Conservation (phyloP, 75 land plant species). For the Pinus tabuliformis region DNA sequence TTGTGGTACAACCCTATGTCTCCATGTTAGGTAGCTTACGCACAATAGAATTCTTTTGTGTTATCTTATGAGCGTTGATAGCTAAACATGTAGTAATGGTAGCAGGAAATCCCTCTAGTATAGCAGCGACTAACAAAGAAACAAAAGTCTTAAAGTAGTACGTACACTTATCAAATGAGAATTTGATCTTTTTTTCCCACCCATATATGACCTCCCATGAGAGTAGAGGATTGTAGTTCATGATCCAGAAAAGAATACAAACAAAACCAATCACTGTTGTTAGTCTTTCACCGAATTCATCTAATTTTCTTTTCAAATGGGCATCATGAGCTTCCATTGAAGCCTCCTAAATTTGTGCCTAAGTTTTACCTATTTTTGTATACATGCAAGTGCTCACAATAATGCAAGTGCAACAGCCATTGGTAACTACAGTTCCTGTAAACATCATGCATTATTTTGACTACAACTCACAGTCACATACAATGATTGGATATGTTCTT, state of each 20-base stretch:
- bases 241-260: constrained; percentile 66
- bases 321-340: constrained; percentile 52
- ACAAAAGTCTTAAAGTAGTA: constrained; percentile 81
- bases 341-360: constrained; percentile 64
- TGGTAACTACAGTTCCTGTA: constrained; percentile 72
- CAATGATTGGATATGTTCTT: constrained; percentile 35
- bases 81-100: constrained; percentile 92
- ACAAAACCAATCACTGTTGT: constrained; percentile 51
- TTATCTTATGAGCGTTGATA: constrained; percentile 80
- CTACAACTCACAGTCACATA: constrained; percentile 65
- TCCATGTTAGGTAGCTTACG: constrained; percentile 88
- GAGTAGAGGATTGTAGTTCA: constrained; percentile 66
- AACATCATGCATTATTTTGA: constrained; percentile 81
- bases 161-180: constrained; percentile 78
- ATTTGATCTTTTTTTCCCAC: constrained; percentile 62
- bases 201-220: constrained; percentile 63
- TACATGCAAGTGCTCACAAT: constrained; percentile 57
- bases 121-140: constrained; percentile 32
- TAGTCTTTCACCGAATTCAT: too few species aligned
- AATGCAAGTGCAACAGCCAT: constrained; percentile 65
- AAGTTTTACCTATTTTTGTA: constrained; percentile 65
- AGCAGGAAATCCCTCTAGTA: constrained; percentile 90
- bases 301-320: too few species aligned
- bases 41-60: constrained; percentile 91
- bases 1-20: constrained; percentile 88